Percentiles rank a stretch among this genome's conserved stretches.
Conservation (phyloP, 2,329 filamentous ascomycete species). For the Escovopsis sp. region DNA sequence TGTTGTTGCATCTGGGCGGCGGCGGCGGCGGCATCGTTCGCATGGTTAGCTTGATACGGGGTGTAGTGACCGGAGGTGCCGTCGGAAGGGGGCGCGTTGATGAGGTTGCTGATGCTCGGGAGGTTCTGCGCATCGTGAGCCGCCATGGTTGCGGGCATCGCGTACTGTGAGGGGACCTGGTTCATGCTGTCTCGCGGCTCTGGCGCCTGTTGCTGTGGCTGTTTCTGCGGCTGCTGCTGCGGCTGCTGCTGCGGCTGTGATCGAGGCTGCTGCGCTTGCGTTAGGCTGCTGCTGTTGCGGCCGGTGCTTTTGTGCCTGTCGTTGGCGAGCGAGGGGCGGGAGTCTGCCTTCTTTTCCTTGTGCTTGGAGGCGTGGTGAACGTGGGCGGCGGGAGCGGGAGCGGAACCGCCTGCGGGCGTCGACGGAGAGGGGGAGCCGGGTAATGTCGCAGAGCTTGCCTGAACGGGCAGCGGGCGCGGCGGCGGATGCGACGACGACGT, state of each 20-base stretch:
- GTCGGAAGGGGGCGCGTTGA: constrained; percentile 41
- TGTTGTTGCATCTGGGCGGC: constrained; percentile 5
- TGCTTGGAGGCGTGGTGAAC: constrained; percentile 2
- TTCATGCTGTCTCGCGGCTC: constrained; percentile 9
- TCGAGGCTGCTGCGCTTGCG: background rate
- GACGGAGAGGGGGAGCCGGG: constrained; percentile 7
- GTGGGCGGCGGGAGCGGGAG: constrained; percentile 9
- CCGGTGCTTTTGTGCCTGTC: too few relatives aligned
- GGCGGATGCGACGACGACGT: constrained; percentile 12
- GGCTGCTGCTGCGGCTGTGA: background rate
- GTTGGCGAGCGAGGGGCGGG: background rate
- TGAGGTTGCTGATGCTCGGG: constrained; percentile 71
- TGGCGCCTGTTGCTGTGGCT: constrained; percentile 20
- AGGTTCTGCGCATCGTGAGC: constrained; percentile 48
- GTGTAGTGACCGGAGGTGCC: constrained; percentile 16
- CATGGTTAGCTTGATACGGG: constrained; percentile 6
- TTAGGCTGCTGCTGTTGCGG: too few relatives aligned
- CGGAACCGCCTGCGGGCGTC: constrained; percentile 7
- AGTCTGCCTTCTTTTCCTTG: background rate
- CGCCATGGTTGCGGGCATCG: constrained; percentile 14
- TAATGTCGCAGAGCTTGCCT: constrained; percentile 5
- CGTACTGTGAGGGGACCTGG: constrained; percentile 14
- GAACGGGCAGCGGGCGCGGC: constrained; percentile 11
- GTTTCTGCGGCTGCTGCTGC: constrained; percentile 1
- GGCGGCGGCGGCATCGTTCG: constrained; percentile 5